phyloP scores from a whole-genome alignment of 208 protist species.

The Leishmania arabica region DNA sequence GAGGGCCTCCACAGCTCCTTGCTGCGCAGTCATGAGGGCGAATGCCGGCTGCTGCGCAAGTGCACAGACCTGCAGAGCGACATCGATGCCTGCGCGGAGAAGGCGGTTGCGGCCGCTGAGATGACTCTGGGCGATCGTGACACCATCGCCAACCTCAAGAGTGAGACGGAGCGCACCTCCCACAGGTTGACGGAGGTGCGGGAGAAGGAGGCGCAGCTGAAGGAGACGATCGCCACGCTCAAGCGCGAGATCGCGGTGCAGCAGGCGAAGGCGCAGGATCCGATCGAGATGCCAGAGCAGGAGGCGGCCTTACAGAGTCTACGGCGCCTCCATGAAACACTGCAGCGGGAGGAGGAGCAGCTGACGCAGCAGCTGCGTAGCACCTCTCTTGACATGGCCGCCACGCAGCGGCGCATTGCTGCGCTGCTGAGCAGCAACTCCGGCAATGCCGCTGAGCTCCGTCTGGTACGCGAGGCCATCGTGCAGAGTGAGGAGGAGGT shows the following conservation, averaged over 20 bases:
- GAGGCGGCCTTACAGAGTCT: constrained; percentile 95
- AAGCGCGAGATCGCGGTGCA: constrained; percentile 95
- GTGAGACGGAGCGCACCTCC: constrained; percentile 95
- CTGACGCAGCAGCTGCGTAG: constrained; percentile 57
- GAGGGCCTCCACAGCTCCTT: constrained; percentile 96
- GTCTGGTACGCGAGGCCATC: constrained; percentile 40
- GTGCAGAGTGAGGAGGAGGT: constrained; percentile 62
- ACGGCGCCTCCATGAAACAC: constrained; percentile 84
- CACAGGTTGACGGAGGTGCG: constrained; percentile 92
- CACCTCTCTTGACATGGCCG: constrained; percentile 51
- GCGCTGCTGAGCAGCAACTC: constrained; percentile 49
- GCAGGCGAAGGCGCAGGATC: constrained; percentile 84
- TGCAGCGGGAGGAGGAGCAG: constrained; percentile 92
- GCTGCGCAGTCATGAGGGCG: constrained; percentile 97
- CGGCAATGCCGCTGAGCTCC: constrained; percentile 55
- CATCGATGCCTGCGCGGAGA: constrained; percentile 94
- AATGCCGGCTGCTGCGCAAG: constrained; percentile 96
- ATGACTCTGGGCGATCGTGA: constrained; percentile 94
- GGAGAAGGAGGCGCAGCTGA: constrained; percentile 94
- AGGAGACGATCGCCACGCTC: constrained; percentile 93
- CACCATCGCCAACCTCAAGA: constrained; percentile 93
- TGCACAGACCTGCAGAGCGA: constrained; percentile 95
- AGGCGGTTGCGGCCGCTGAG: constrained; percentile 94
- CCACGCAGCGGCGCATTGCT: constrained; percentile 50
- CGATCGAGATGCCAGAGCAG: constrained; percentile 90